phyloP scores from a whole-genome alignment of 2,329 filamentous ascomycete genomes.

The Penicillium sp. region DNA sequence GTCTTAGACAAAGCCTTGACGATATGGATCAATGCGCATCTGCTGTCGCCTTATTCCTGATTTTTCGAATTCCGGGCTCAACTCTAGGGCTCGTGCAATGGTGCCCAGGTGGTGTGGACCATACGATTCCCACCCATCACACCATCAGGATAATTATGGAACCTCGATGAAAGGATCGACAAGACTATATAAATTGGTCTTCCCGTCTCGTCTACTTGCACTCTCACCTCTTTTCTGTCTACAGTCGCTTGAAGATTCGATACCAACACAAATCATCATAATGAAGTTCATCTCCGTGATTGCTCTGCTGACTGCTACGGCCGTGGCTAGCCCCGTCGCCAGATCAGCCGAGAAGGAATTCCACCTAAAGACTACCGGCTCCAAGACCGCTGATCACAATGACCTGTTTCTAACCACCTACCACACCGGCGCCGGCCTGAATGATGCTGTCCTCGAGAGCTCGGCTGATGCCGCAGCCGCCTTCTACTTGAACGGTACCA shows the following conservation, averaged over 20 bases:
- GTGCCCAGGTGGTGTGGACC: neutral
- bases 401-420: conserved; percentile 38
- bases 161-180: neutral
- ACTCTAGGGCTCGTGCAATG: neutral
- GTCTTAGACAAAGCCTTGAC: neutral
- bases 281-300: conserved; percentile 34
- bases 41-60: neutral
- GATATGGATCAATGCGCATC: neutral
- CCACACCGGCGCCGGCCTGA: conserved; percentile 42
- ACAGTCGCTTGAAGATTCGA: neutral
- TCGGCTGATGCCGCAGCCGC: conserved; percentile 22
- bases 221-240: neutral
- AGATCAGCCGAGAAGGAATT: conserved; percentile 25
- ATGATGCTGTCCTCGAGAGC: conserved; percentile 36
- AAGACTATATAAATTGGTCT: neutral
- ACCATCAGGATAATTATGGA: neutral
- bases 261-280: neutral
- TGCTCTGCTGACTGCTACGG: conserved; percentile 28
- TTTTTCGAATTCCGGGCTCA: neutral
- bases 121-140: conserved; percentile 1
- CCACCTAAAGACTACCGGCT: conserved; percentile 34
- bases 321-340: conserved; percentile 27
- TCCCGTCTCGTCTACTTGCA: neutral
- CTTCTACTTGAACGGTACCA: conserved; percentile 35
- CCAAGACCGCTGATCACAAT: conserved; percentile 29